These are phyloP conservation scores for Protomyces gravidus DNA, from an alignment of 1,139 yeast genomes.

Conservation along the genomic window DNA sequence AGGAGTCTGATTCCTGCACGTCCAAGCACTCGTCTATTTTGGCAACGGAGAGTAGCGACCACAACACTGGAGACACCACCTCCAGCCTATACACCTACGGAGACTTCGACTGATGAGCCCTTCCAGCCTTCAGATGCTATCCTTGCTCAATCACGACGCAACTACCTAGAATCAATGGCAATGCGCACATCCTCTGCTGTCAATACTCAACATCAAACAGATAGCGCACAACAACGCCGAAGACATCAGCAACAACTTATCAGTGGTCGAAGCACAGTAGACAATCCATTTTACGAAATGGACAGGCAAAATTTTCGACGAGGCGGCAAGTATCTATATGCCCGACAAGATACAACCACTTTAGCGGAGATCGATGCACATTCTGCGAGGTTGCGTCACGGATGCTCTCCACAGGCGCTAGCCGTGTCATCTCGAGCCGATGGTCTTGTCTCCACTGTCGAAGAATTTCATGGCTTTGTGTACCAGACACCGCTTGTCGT, in stretches of 20 bases:
- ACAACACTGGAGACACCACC: not conserved
- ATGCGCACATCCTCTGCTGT: not conserved
- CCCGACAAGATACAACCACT: not conserved
- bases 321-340: not conserved
- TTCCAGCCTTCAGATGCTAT: constrained; percentile 7
- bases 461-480: constrained; percentile 23
- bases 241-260: not conserved
- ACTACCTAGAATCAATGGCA: constrained; percentile 8
- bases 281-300: not conserved
- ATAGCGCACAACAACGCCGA: not conserved
- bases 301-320: not conserved
- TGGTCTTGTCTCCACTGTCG: not conserved
- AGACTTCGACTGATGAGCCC: not conserved
- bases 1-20: not conserved
- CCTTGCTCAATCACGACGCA: constrained; percentile 17
- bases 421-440: constrained; percentile 8
- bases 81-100: not conserved
- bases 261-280: not conserved
- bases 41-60: not conserved
- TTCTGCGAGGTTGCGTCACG: not conserved
- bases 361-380: not conserved
- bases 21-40: not conserved
- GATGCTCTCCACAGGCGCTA: constrained; percentile 11
- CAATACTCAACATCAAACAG: not conserved
- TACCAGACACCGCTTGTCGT: constrained; percentile 16